These are phyloP conservation scores for Cercis canadensis DNA, from an alignment of 306 rosid species.

Conservation along the genomic window DNA sequence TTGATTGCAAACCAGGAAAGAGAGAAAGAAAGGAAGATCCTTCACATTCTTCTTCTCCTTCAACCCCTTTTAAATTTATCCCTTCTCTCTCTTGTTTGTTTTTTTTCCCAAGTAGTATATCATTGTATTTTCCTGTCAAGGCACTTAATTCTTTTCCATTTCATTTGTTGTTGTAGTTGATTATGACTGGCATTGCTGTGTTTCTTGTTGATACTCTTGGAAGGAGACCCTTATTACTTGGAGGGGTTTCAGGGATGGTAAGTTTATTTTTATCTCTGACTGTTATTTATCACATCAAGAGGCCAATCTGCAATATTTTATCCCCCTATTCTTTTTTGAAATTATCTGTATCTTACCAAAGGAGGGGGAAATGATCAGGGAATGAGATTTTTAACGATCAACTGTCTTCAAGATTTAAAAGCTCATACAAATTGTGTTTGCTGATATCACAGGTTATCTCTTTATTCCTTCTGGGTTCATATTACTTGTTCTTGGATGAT, in stretches of 20 bases:
- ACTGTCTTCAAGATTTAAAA: too few species aligned
- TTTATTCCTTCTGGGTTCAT: constrained; percentile 65
- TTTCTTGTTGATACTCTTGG: constrained; percentile 65
- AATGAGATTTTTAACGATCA: too few species aligned
- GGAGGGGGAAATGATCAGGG: too few species aligned
- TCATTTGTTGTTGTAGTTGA: constrained; percentile 43
- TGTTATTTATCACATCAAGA: neutral
- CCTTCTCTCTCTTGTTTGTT: neutral
- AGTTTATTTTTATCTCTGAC: constrained; percentile 7
- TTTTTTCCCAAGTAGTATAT: too few species aligned
- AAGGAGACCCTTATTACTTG: constrained; percentile 67
- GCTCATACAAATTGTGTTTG: neutral
- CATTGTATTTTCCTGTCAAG: neutral
- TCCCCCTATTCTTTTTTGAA: neutral
- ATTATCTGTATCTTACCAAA: neutral
- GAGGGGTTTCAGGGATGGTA: constrained; percentile 72
- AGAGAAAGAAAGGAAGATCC: too few species aligned
- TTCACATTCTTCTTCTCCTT: neutral
- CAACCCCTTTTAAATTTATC: neutral
- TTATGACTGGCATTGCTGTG: constrained; percentile 68
- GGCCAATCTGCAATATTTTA: neutral
- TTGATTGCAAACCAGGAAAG: too few species aligned
- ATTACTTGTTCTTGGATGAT: constrained; percentile 57
- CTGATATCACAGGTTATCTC: constrained; percentile 55
- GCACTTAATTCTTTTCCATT: too few species aligned